Base-by-base conservation (phyloP, 192 early-diverging fungal species). In the Physocladia obscura region DNA sequence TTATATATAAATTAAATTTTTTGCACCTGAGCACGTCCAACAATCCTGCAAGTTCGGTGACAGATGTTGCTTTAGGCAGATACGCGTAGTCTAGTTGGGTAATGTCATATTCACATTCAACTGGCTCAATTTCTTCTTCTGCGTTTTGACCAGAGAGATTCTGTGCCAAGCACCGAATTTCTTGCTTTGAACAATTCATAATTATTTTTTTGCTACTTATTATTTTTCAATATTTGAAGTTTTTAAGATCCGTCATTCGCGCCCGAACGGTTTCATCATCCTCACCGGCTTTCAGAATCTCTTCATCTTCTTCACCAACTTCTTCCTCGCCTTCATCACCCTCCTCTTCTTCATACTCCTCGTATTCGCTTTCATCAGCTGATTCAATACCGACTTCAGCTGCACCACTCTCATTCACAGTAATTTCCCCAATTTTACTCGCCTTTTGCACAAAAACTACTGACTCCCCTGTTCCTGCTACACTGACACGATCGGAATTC, bases 261-360 rank as follows among this genome's bases (percentile, higher is more conserved):
- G 26, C 24, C 24, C 52, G 29, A 1, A 68, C 5, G 6, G 50
- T 56, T n/a, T 27, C 65, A n/a, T 68, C 65, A 38, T 68, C 65
- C 51, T 68, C 65, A 30, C 54, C 56, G 17, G 54, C 65, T 29
- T 62, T 13, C 63, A 52, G 17, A 26, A 22, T 49, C n/a, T 32
- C 29, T 11, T 47, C 73, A 26, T 77, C 69, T 11, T 75, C 69
- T 38, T 70, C 75, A 26, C 78, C 75, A 6, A 76, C 80, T 30
- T 69, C 69, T 21, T 76, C 77, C 52, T 64, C 76, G 48, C 62
- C 49, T n/a, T 78, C 73, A 52, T 81, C 74, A 13, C 78, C 69
- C 26, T 77, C 70, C 31, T 80, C 70, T 15, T 72, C 74, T 24
- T 75, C 67, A 30, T 77, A 57, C 37, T 77, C 74, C n/a, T 60